Evolutionary conservation across 768 basidiomycete species (phyloP), one percentile per base, ranked within the genome.

Genomic region (Suillus occidentalis): DNA sequence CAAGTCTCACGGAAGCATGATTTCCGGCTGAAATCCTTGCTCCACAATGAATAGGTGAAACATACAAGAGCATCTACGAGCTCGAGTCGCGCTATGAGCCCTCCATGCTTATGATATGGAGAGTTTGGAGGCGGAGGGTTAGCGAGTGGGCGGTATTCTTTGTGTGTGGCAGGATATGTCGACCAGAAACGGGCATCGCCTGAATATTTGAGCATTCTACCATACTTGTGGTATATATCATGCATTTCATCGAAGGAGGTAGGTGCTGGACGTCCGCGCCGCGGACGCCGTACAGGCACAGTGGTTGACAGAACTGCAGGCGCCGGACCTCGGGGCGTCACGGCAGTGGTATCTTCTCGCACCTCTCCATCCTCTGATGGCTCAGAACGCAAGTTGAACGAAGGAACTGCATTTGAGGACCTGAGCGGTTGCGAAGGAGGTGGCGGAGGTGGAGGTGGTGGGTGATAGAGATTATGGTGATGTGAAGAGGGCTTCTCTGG

Each of bases 31-130:
- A 87, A 86, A 66, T 92, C 91, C 71, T 84, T 88, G 75, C 85
- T 87, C 93, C 92, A 95, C 68, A 92, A 82, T 6, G 90, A 84
- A 72, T 92, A 95, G 5, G 90, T 86, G 77, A 94, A 95, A 77
- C 89, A 90, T 50, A 94, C 80, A 63, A 94, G 83, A 50, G 92
- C 89, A 75, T 95, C 92, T 47, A 92, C 78, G 56, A 91, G 87
- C 73, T 94, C 92, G 22, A 94, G 82, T 31, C 90, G 85, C 36
- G 90, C 89, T 71, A 94, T 89, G 67, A 91, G 78, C 25, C 87
- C 87, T 22, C 89, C 91, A 67, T 87, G 83, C 73, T 88, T 89
- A 75, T 92, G 88, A 74, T 94, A 94, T 43, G 84, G 78, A 0
- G 91, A 91, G 66, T 83, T 84, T 13, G 85, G 82, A 6, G 84